A percentile compares a stretch with the other conserved stretches of the same genome.
These are phyloP conservation scores for Penstemon eatonii DNA, from an alignment of 257 asterid genomes.

Conservation along the genomic window DNA sequence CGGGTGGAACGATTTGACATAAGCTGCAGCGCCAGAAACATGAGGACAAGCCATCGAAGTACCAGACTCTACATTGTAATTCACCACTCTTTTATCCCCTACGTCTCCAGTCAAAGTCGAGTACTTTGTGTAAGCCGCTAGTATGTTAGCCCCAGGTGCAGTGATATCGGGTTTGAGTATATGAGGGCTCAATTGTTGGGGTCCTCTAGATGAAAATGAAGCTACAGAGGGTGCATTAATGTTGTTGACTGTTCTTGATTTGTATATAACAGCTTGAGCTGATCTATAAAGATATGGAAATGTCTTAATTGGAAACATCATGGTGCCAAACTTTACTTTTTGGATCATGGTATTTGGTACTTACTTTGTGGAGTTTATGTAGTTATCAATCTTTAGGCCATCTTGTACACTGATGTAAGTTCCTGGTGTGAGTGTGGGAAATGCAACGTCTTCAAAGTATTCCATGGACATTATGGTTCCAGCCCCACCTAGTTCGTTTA, in stretches of 20 bases:
- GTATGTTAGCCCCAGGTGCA: conserved; percentile 78
- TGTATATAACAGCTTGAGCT: conserved; percentile 56
- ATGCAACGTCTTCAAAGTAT: conserved; percentile 32
- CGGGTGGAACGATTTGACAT: conserved; percentile 70
- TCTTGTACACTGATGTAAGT: conserved; percentile 31
- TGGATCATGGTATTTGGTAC: neutral
- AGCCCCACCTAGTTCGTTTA: conserved; percentile 44
- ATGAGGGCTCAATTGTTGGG: conserved; percentile 43
- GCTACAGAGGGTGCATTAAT: conserved; percentile 49
- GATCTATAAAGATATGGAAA: conserved; percentile 32
- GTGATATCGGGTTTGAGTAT: conserved; percentile 90
- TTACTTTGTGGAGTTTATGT: conserved; percentile 69
- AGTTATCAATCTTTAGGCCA: conserved; percentile 44
- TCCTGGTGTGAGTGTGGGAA: conserved; percentile 30
- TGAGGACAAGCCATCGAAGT: conserved; percentile 96
- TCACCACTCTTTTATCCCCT: conserved; percentile 40
- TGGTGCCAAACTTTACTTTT: neutral
- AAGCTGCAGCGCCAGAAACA: conserved; percentile 76
- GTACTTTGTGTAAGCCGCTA: conserved; percentile 59
- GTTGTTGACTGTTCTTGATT: conserved; percentile 35
- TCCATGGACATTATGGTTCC: conserved; percentile 50
- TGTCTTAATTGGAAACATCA: neutral
- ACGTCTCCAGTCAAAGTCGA: conserved; percentile 24
- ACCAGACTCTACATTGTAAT: conserved; percentile 59
- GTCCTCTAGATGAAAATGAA: conserved; percentile 85